Evolutionary conservation across 176 grass and related monocot genomes (phyloP).

Genomic region (Miscanthus lutarioriparius): DNA sequence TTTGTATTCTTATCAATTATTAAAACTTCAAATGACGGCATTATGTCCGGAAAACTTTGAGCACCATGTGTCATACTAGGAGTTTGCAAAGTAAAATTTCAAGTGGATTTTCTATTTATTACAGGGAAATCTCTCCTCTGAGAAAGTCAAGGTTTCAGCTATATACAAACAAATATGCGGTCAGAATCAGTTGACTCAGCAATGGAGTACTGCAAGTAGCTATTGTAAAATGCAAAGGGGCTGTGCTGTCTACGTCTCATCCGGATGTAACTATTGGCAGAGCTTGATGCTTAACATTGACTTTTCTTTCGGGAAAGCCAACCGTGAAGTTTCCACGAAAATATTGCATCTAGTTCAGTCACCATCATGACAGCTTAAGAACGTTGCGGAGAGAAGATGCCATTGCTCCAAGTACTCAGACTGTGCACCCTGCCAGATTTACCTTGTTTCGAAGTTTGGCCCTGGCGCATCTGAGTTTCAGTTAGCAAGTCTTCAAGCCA

Average conservation of each 20-base stretch:
- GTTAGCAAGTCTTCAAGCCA: neutral
- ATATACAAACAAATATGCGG: neutral
- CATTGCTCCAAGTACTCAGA: neutral
- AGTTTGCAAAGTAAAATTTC: neutral
- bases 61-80: neutral
- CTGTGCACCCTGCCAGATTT: neutral
- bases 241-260: conserved; percentile 1
- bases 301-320: neutral
- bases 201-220: conserved; percentile 8
- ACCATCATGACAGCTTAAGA: conserved; percentile 9
- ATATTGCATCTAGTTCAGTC: conserved; percentile 7
- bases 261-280: neutral
- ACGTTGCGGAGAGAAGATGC: neutral
- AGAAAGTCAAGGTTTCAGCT: neutral
- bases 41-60: neutral
- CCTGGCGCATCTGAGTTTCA: neutral
- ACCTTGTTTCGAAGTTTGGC: neutral
- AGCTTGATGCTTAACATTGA: neutral
- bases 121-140: neutral
- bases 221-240: neutral
- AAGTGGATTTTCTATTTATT: neutral
- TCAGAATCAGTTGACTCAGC: neutral
- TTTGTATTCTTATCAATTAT: too few species aligned
- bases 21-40: too few species aligned
- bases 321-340: neutral